A percentile compares a stretch with the other conserved stretches of the same genome.
Evolutionary conservation across 139 green algal species (phyloP).

Genomic region (Pedinophyceae sp.): DNA sequence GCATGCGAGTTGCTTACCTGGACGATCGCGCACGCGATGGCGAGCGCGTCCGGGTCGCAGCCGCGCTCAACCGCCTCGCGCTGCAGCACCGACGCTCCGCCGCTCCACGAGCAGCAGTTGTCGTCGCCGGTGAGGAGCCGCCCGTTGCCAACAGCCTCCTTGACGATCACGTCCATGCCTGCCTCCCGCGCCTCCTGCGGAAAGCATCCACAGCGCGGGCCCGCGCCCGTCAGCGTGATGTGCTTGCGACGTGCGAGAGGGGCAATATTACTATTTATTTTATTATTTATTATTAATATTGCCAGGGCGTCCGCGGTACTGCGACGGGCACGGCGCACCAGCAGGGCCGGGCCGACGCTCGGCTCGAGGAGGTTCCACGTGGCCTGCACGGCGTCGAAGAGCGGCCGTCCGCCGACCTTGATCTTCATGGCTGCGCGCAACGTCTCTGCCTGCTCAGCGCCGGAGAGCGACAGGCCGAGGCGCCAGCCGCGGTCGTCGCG

Average conservation of each 20-base stretch:
- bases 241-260: no score
- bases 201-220: constrained; percentile 1
- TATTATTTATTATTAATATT: no score
- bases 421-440: constrained; percentile 19
- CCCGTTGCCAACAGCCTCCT: constrained; percentile 44
- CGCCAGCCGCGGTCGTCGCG: constrained; percentile 20
- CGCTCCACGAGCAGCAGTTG: not conserved
- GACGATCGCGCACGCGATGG: constrained; percentile 16
- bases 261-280: no score
- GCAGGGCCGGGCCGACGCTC: constrained; percentile 21
- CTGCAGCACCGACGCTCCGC: constrained; percentile 3
- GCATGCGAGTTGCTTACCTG: not conserved
- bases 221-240: no score
- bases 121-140: constrained; percentile 14
- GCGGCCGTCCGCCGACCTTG: constrained; percentile 6
- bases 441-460: constrained; percentile 10
- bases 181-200: constrained; percentile 13
- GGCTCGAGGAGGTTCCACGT: constrained; percentile 43
- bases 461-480: constrained; percentile 28
- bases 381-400: constrained; percentile 39
- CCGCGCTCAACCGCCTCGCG: constrained; percentile 3
- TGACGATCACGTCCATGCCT: constrained; percentile 37
- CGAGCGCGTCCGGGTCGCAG: constrained; percentile 16
- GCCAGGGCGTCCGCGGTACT: no score
- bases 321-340: no score